Evolutionary conservation across 2,329 filamentous ascomycete species (phyloP), one percentile per base, ranked within the genome.

Genomic region (Rasamsonia emersonii): DNA sequence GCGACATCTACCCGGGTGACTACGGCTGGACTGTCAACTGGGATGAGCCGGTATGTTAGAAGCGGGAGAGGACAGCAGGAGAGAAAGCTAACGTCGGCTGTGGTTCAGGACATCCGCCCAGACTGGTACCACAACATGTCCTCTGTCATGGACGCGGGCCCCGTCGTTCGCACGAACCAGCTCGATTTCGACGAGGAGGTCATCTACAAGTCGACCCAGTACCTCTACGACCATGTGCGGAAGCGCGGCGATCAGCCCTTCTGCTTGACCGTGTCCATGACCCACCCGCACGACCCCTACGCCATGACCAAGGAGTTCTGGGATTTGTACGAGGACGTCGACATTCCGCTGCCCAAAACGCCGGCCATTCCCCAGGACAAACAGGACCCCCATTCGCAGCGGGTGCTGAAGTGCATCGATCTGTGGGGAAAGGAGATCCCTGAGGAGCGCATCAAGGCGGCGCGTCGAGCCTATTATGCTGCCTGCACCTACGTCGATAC

Each of bases 51-150:
- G 79, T 61, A 51, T 45, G 55, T 50, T 24, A 8, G 7, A n/a
- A 5, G 3, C n/a, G 4, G 10, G 13, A 2, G 19, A 24, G 24
- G 15, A 24, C 4, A 8, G n/a, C 9, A 14, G 18, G 5, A 21
- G 24, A 15, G 9, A 28, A 5, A 4, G 5, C 13, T 4, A 9
- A 23, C 20, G 21, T 17, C 24, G 18, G 10, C 17, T 7, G 15
- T 17, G 3, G 7, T 13, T 33, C 39, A 61, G 58, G 56, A 63
- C 16, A 56, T 65, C 26, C 75, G 88, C 27, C 76, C 89, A 24
- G 88, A 95, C 61, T 95, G 86, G 84, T 95, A 91, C 56, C 88
- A 95, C 68, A 94, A 95, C 57, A 86, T 88, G 62, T 88, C 84
- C 51, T 94, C 86, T 5, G 89, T 95, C 46, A 68, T 89, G 50